These are phyloP conservation scores for Tylopilus sp. DNA, from an alignment of 768 basidiomycete species.

Conservation along the genomic window DNA sequence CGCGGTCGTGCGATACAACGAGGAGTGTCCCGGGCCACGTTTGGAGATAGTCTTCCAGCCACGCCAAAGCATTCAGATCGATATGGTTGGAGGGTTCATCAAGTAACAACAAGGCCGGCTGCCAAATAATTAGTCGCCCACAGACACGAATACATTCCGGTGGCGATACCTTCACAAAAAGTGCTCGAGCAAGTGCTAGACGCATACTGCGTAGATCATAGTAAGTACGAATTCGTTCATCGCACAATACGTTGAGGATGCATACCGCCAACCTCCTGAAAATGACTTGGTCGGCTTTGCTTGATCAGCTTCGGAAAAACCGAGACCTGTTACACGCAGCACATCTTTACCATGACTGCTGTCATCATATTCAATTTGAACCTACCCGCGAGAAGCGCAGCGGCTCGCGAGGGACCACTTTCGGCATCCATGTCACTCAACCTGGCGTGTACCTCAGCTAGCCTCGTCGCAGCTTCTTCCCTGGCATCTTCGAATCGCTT, in stretches of 20 bases:
- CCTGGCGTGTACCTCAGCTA: slow-evolving; percentile 86
- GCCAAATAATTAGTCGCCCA: slow-evolving; percentile 6
- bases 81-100: slow-evolving; percentile 98
- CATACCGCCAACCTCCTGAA: slow-evolving; percentile 92
- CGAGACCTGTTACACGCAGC: slow-evolving; percentile 59
- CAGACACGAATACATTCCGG: neutral
- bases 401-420: slow-evolving; percentile 92
- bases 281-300: slow-evolving; percentile 78
- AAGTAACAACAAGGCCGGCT: slow-evolving; percentile 74
- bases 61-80: slow-evolving; percentile 94
- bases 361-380: slow-evolving; percentile 1
- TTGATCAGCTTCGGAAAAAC: slow-evolving; percentile 89
- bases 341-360: no score
- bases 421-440: slow-evolving; percentile 98
- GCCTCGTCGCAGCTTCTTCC: slow-evolving; percentile 75
- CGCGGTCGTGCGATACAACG: slow-evolving; percentile 97
- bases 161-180: slow-evolving; percentile 82
- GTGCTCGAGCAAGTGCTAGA: slow-evolving; percentile 87
- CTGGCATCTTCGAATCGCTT: slow-evolving; percentile 79
- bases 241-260: neutral
- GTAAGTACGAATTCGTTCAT: neutral
- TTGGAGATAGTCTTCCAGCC: slow-evolving; percentile 96
- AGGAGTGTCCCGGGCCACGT: slow-evolving; percentile 91
- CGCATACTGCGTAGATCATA: slow-evolving; percentile 65
- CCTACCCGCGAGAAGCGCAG: slow-evolving; percentile 80